Percentiles rank a stretch among this genome's conserved stretches.
Evolutionary conservation across 768 basidiomycete genomes (phyloP).

Genomic region (Russula vinacea): DNA sequence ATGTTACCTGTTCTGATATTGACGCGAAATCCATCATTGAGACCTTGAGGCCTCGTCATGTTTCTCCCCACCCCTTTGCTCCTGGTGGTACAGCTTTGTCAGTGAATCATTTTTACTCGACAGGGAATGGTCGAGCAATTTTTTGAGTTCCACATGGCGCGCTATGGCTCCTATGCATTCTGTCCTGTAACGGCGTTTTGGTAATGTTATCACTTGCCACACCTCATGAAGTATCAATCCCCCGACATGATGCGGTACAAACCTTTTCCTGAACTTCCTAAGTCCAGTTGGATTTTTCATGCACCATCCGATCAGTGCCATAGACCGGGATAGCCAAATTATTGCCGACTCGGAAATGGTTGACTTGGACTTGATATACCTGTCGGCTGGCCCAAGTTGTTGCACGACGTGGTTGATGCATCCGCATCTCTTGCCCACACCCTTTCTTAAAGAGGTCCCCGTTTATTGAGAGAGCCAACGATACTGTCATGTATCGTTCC

Average conservation of each 20-base stretch:
- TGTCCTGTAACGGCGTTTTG: neutral
- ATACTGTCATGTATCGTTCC: neutral
- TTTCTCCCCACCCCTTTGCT: neutral
- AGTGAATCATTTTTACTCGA: neutral
- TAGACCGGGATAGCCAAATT: neutral
- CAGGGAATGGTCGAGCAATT: neutral
- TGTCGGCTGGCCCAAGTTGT: neutral
- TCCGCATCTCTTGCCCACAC: neutral
- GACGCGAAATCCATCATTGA: conserved; percentile 2
- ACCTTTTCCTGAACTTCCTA: neutral
- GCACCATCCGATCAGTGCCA: neutral
- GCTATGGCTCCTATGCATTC: conserved; percentile 1
- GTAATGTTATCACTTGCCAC: neutral
- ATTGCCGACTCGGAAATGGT: neutral
- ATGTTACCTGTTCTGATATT: neutral
- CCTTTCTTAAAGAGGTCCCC: conserved; percentile 1
- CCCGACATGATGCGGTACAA: neutral
- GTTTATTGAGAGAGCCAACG: neutral
- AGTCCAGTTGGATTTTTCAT: neutral
- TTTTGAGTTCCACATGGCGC: neutral
- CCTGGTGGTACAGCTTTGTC: neutral
- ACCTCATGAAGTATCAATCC: neutral
- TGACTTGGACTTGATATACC: neutral
- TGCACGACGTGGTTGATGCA: neutral
- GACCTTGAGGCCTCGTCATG: neutral